Conservation (phyloP, 1,284 basidiomycete species). For the Fistulinella cinereoalba region DNA sequence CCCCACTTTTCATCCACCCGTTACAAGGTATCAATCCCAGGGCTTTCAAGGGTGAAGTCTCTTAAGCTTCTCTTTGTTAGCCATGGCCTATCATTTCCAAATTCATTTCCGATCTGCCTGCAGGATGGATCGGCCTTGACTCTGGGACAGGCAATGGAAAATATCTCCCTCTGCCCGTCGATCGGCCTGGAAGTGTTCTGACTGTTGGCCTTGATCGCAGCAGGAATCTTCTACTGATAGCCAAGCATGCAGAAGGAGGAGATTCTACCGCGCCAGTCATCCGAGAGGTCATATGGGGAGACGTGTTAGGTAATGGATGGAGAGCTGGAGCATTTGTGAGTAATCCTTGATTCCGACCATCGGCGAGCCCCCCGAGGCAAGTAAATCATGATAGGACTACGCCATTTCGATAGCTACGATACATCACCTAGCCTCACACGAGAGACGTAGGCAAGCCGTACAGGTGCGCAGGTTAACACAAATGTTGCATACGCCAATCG, state of each 20-base stretch:
- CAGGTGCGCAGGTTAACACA: slow-evolving; percentile 45
- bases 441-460: slow-evolving; percentile 69
- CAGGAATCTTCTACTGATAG: slow-evolving; percentile 73
- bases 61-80: slow-evolving; percentile 38
- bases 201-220: slow-evolving; percentile 86
- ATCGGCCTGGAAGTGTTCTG: slow-evolving; percentile 58
- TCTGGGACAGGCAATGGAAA: slow-evolving; percentile 98
- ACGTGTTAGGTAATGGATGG: slow-evolving; percentile 71
- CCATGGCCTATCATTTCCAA: slow-evolving; percentile 92
- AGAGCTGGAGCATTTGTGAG: slow-evolving; percentile 75
- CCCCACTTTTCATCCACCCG: slow-evolving; percentile 90
- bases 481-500: slow-evolving; percentile 1
- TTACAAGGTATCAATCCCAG: slow-evolving; percentile 57
- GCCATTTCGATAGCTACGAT: slow-evolving; percentile 95
- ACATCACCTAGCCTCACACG: slow-evolving; percentile 83
- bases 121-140: slow-evolving; percentile 86
- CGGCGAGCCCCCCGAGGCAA: not conserved
- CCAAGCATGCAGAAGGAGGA: slow-evolving; percentile 56
- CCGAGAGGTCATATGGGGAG: slow-evolving; percentile 76
- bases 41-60: not conserved
- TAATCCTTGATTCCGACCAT: slow-evolving; percentile 16
- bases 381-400: slow-evolving; percentile 75
- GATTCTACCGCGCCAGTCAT: slow-evolving; percentile 18
- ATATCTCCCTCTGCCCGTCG: slow-evolving; percentile 73
- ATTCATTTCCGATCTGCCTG: slow-evolving; percentile 75